phyloP scores from a whole-genome alignment of 352 stramenopile genomes.

The Phytophthora uliginosa region DNA sequence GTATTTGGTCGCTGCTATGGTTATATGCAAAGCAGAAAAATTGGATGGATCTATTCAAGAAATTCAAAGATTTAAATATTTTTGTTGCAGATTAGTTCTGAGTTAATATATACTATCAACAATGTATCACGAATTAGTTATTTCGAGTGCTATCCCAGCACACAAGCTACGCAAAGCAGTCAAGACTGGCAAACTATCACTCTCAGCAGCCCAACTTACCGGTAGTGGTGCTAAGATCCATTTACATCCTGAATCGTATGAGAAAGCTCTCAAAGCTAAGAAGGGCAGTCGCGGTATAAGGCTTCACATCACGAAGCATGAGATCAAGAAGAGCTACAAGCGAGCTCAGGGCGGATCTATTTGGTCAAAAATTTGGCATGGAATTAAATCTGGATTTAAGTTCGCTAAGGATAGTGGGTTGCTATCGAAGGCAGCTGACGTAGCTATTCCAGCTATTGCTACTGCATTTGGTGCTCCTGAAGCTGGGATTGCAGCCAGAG shows the following conservation, averaged over 20 bases:
- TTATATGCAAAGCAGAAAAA: background rate
- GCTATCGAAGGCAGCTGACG: background rate
- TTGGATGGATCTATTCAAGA: background rate
- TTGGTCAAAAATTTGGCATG: background rate
- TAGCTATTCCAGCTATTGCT: constrained; percentile 4
- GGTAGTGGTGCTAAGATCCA: background rate
- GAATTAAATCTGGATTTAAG: constrained; percentile 10
- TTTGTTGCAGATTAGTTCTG: background rate
- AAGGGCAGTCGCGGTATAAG: background rate
- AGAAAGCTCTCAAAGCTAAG: background rate
- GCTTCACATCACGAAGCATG: no score
- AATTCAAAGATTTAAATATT: constrained; percentile 1
- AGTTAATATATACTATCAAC: background rate
- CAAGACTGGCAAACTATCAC: background rate
- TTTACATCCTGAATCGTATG: background rate
- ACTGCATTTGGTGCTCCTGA: background rate
- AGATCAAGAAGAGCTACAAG: background rate
- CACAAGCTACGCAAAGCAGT: background rate
- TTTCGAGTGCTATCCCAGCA: background rate
- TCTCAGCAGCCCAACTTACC: background rate
- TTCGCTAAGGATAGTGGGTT: background rate
- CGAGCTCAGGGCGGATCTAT: background rate
- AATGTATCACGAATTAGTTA: background rate
- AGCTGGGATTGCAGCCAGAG: constrained; percentile 1
- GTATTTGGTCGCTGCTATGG: background rate